Percentiles rank a stretch among this genome's conserved stretches.
phyloP scores from a whole-genome alignment of 139 green algal species.

The Chlamydomonas eustigma region DNA sequence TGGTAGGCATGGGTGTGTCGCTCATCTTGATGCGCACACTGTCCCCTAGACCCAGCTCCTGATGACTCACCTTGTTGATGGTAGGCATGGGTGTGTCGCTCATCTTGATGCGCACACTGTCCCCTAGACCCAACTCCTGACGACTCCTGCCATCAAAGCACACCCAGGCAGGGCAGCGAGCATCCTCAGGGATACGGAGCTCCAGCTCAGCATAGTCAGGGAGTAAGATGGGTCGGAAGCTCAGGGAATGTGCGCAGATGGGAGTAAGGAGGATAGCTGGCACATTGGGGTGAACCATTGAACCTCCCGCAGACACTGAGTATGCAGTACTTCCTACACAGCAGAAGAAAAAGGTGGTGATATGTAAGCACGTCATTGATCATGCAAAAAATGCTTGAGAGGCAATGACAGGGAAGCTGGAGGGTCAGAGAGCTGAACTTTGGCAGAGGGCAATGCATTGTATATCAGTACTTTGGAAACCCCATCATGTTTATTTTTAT shows the following conservation, averaged over 20 bases:
- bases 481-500: no score
- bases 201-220: conserved; percentile 84
- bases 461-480: no score
- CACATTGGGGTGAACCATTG: conserved; percentile 89
- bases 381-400: no score
- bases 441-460: no score
- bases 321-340: conserved; percentile 87
- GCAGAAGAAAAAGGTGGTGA: not conserved
- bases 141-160: conserved; percentile 92
- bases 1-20: conserved; percentile 91
- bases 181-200: conserved; percentile 72
- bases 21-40: conserved; percentile 81
- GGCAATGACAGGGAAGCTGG: no score
- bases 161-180: conserved; percentile 81
- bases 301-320: conserved; percentile 85
- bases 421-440: no score
- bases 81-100: conserved; percentile 90
- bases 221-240: conserved; percentile 94
- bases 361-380: not conserved
- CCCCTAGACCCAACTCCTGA: conserved; percentile 77
- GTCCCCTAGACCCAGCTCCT: conserved; percentile 83
- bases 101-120: conserved; percentile 84
- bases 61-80: conserved; percentile 74
- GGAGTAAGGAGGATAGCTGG: conserved; percentile 90
- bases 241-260: conserved; percentile 94